These are phyloP conservation scores for Neofusicoccum parvum DNA, from an alignment of 2,329 filamentous ascomycete species.

Conservation along the genomic window DNA sequence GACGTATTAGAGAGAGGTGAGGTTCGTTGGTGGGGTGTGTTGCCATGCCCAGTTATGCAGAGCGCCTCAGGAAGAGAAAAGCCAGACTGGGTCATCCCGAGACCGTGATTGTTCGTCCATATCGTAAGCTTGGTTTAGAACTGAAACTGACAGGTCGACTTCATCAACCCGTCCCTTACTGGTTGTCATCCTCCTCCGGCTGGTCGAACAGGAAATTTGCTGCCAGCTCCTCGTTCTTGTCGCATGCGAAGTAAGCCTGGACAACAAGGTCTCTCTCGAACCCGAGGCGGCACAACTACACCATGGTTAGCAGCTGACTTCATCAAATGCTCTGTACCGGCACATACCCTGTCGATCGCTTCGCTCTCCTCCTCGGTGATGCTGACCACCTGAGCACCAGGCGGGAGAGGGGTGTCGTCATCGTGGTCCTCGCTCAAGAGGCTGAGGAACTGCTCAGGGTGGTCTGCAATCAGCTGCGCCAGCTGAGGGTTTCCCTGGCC, in stretches of 20 bases:
- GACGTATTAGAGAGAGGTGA: slow-evolving; percentile 15
- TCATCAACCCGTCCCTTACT: slow-evolving; percentile 27
- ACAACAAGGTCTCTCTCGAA: slow-evolving; percentile 93
- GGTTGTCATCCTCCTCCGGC: slow-evolving; percentile 76
- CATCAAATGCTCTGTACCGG: no score
- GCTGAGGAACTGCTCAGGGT: slow-evolving; percentile 91
- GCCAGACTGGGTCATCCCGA: slow-evolving; percentile 6
- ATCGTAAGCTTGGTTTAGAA: slow-evolving; percentile 16
- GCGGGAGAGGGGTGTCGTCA: slow-evolving; percentile 80
- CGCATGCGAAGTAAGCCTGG: slow-evolving; percentile 97
- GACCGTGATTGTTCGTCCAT: slow-evolving; percentile 20
- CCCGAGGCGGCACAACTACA: slow-evolving; percentile 83
- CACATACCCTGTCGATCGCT: slow-evolving; percentile 86
- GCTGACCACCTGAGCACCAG: slow-evolving; percentile 83
- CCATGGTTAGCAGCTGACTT: slow-evolving; percentile 20
- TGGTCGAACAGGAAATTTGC: slow-evolving; percentile 99
- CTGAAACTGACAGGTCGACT: slow-evolving; percentile 11
- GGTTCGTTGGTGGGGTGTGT: neutral
- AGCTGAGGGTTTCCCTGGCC: slow-evolving; percentile 93
- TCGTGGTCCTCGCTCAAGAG: slow-evolving; percentile 86
- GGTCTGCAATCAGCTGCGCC: slow-evolving; percentile 85
- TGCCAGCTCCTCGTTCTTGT: slow-evolving; percentile 98
- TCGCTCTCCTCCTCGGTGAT: slow-evolving; percentile 97
- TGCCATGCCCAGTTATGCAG: slow-evolving; percentile 11
- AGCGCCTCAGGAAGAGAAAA: slow-evolving; percentile 12